A percentile compares a stretch with the other conserved stretches of the same genome.
Evolutionary conservation across 2,329 filamentous ascomycete genomes (phyloP).

Genomic region (Fusarium gaditjirri): DNA sequence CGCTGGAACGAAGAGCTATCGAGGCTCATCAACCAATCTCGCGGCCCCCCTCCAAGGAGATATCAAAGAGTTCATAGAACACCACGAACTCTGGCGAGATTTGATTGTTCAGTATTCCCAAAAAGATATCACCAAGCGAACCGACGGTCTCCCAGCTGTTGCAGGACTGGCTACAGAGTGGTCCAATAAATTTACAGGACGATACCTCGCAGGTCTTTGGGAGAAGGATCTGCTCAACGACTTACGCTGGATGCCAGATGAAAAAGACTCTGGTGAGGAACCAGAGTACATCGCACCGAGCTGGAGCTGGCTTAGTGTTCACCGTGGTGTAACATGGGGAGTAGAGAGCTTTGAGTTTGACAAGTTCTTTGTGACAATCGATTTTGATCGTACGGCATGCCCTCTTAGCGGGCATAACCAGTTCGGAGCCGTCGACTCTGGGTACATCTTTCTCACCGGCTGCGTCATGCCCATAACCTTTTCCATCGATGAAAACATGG

Average conservation of each 20-base stretch:
- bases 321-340: slow-evolving; percentile 39
- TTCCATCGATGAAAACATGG: background rate
- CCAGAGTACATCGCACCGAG: slow-evolving; percentile 30
- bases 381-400: slow-evolving; percentile 24
- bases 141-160: slow-evolving; percentile 40
- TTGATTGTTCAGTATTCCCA: slow-evolving; percentile 39
- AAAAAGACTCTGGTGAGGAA: slow-evolving; percentile 6
- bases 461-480: slow-evolving; percentile 20
- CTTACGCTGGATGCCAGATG: slow-evolving; percentile 36
- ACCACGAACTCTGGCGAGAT: slow-evolving; percentile 40
- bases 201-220: slow-evolving; percentile 44
- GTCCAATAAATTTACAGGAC: slow-evolving; percentile 21
- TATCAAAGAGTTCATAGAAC: slow-evolving; percentile 6
- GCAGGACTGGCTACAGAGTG: slow-evolving; percentile 40
- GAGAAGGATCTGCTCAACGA: slow-evolving; percentile 28
- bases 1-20: slow-evolving; percentile 9
- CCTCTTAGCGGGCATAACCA: slow-evolving; percentile 9
- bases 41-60: background rate
- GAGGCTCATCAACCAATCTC: background rate
- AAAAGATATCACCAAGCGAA: slow-evolving; percentile 35
- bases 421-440: slow-evolving; percentile 31
- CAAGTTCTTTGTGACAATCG: slow-evolving; percentile 20
- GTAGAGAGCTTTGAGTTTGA: slow-evolving; percentile 9
- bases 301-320: slow-evolving; percentile 44
- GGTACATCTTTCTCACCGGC: slow-evolving; percentile 37